Base-by-base conservation (phyloP, 75 land plant species). In the Ceratopteris richardii region DNA sequence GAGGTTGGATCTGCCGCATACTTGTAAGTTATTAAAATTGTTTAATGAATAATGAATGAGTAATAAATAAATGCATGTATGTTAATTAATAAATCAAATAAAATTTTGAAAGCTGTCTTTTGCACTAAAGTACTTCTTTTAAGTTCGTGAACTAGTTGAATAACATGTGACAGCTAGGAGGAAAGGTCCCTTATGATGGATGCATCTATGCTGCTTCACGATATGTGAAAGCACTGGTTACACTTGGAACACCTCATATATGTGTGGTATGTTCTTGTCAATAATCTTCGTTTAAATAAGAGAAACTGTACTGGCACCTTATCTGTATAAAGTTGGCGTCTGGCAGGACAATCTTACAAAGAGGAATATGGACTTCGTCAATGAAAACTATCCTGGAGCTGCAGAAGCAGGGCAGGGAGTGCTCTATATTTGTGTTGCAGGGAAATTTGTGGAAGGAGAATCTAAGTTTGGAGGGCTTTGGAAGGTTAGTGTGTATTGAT, bases 311-410 rank as follows among this genome's bases (percentile, higher is more conserved):
- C n/a, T n/a, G n/a, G n/a, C n/a, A n/a, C n/a, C n/a, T n/a, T n/a
- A n/a, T n/a, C n/a, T n/a, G n/a, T 9, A 33, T 9, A 33, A 33
- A 33, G 3, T 3, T 33, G 37, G 37, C 9, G 37, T 33, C 50
- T 46, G 27, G 14, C 54, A 52, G 54, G 54, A 52, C 54, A 52
- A 52, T 25, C 54, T 52, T 52, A 52, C 54, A 24, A 52, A 52
- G 23, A 52, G 54, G 28, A 52, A 52, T 52, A 23, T 52, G 29
- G 54, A 26, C 28, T 52, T 52, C 23, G 29, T 52, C 9, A 52
- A 52, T 26, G 29, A 52, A 23, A 52, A 52, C 14, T 52, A 52
- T 26, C 54, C 29, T 11, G 54, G 54, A 5, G 29, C 28, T 11
- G 54, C 54, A 24, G 54, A 52, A 14, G 29, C 29, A 23, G 29